Evolutionary conservation across 2,329 filamentous ascomycete species (phyloP).

Genomic region (Phoma sp.): DNA sequence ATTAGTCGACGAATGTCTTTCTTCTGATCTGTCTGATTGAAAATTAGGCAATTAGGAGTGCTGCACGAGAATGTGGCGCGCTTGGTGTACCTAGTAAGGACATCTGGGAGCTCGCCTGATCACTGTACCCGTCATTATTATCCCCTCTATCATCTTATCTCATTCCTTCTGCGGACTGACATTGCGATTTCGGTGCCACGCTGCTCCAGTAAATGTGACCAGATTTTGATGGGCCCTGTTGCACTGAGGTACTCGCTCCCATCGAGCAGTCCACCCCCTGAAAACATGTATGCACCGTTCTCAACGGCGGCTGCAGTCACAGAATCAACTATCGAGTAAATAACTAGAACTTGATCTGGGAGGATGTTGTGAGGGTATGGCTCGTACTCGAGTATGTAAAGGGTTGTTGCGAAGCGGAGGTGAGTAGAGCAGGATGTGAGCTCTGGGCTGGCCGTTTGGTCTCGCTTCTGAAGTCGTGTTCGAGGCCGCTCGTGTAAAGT

Average conservation of each 20-base stretch:
- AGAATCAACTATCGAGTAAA: slow-evolving; percentile 28
- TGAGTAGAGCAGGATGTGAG: not conserved
- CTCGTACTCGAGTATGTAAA: slow-evolving; percentile 31
- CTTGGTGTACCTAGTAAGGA: too few relatives aligned
- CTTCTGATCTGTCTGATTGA: too few relatives aligned
- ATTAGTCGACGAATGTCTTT: too few relatives aligned
- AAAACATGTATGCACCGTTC: slow-evolving; percentile 33
- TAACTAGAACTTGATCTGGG: slow-evolving; percentile 29
- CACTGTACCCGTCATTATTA: too few relatives aligned
- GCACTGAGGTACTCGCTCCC: slow-evolving; percentile 30
- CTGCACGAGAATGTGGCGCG: too few relatives aligned
- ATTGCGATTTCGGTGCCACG: slow-evolving; percentile 18
- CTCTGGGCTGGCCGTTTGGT: not conserved
- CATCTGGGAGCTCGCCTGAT: too few relatives aligned
- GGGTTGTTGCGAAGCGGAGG: not conserved
- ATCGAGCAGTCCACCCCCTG: slow-evolving; percentile 29
- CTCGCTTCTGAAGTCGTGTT: slow-evolving; percentile 15
- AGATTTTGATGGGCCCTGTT: slow-evolving; percentile 33
- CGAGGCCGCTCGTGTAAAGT: slow-evolving; percentile 3
- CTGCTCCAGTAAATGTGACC: slow-evolving; percentile 19
- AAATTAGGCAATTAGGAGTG: too few relatives aligned
- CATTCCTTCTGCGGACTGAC: not conserved
- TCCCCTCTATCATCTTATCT: too few relatives aligned
- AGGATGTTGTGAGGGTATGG: slow-evolving; percentile 29
- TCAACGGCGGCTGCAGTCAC: slow-evolving; percentile 28